Base-by-base conservation (phyloP, 225 moss, liverwort and hornwort species). In the Polytrichum formosum region DNA sequence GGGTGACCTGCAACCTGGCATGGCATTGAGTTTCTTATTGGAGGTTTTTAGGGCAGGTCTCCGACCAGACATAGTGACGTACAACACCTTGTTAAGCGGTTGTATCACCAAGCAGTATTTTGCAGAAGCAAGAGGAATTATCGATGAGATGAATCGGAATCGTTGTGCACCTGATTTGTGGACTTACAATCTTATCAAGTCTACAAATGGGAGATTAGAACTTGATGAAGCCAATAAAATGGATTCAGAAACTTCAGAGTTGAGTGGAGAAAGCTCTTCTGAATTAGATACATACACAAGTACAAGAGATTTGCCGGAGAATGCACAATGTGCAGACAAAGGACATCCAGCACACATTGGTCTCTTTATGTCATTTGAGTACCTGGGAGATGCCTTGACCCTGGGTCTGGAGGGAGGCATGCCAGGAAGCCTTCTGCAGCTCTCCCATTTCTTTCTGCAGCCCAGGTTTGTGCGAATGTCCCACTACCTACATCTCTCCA, bases 11-110 rank as follows among this genome's bases (percentile, higher is more conserved):
- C 76, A 84, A 74, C 89, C 89, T 56, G 94, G 91, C 73, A 87
- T 87, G 89, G 90, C 88, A 72, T 82, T 85, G 76, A 79, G 78
- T 72, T 78, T 98, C 30, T 68, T 98, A 74, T 77, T 75, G 78
- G 94, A 98, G 80, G 91, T 98, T 64, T 87, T 80, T 76, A 86
- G 73, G 69, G 92, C 91, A 28, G 91, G 92, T 27, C 80, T 98
- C 64, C 90, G 91, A 74, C 92, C 97, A 63, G 97, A 94, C 75
- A 75, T 89, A 4, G 72, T 88, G 27, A 90, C 94, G 26, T 98
- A 92, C 72, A 92, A 91, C 31, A 91, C 91, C 28, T 81, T 98
- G 58, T 75, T 98, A 70, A 78, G 88, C 71, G 92, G 86, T 28
- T 94, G 87, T 76, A 88, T 92, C 23, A 69, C 82, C 64, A 94